Evolutionary conservation across 139 green algal species (phyloP).

Genomic region (Zygnema circumcarinatum): DNA sequence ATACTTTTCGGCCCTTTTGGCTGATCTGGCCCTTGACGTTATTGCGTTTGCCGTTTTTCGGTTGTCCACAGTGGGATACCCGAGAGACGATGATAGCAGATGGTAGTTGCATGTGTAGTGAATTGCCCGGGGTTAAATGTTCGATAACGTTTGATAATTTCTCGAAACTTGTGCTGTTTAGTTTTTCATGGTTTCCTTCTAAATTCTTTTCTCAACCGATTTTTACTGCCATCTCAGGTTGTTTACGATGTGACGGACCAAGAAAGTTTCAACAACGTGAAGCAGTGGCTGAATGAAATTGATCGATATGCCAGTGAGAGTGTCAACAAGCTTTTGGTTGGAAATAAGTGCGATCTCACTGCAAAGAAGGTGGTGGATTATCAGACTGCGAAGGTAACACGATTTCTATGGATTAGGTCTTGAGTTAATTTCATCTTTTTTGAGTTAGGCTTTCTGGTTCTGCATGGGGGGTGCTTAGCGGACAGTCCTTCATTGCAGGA

Average conservation of each 20-base stretch:
- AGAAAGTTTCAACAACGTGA: conserved; percentile 99
- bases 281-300: conserved; percentile 99
- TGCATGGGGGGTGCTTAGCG: neutral
- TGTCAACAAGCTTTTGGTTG: conserved; percentile 99
- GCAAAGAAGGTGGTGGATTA: conserved; percentile 96
- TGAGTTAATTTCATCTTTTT: neutral
- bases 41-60: too few species aligned
- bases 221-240: conserved; percentile 66
- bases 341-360: conserved; percentile 98
- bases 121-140: too few species aligned
- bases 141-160: too few species aligned
- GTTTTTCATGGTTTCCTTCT: too few species aligned
- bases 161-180: too few species aligned
- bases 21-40: too few species aligned
- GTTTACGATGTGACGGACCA: conserved; percentile 99
- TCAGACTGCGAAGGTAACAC: conserved; percentile 86
- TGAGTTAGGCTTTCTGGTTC: neutral
- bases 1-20: too few species aligned
- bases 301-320: conserved; percentile 99
- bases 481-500: neutral
- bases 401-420: neutral
- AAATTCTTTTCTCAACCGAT: too few species aligned
- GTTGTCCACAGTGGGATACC: too few species aligned
- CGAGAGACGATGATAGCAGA: too few species aligned
- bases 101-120: too few species aligned